Conservation (phyloP, 148 eudicot genomes). For the Vaccinium darrowii region DNA sequence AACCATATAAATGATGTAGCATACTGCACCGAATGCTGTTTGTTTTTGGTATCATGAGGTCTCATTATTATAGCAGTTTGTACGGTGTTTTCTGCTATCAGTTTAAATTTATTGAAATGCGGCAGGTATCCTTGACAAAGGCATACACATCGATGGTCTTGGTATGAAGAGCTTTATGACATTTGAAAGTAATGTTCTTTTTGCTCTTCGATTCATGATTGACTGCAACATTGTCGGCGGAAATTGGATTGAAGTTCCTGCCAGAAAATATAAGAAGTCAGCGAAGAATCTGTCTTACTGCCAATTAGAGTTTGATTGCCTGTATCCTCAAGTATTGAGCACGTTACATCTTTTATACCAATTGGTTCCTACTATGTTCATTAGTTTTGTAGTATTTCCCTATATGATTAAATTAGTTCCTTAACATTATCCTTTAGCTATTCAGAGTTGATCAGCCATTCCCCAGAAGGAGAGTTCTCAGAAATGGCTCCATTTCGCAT, state of each 20-base stretch:
- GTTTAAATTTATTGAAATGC: conserved; percentile 13
- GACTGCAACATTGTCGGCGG: conserved; percentile 97
- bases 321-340: conserved; percentile 61
- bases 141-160: conserved; percentile 88
- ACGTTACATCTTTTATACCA: not conserved
- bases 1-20: not conserved
- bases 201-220: conserved; percentile 95
- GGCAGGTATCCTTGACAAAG: conserved; percentile 89
- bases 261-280: conserved; percentile 63
- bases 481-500: conserved; percentile 99
- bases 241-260: conserved; percentile 92
- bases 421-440: conserved; percentile 48
- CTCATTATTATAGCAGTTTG: not conserved
- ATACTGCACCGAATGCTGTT: not conserved
- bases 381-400: not conserved
- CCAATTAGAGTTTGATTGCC: conserved; percentile 93
- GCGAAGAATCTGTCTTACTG: conserved; percentile 64
- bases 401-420: conserved; percentile 17
- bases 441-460: conserved; percentile 83
- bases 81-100: conserved; percentile 2
- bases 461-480: conserved; percentile 89
- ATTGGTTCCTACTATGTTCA: conserved; percentile 12
- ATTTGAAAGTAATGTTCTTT: conserved; percentile 90
- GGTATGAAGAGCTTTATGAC: conserved; percentile 90
- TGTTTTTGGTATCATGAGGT: not conserved